A percentile compares a stretch with the other conserved stretches of the same genome.
Evolutionary conservation across 495 filamentous ascomycete species (phyloP).

Genomic region (Lichenothelia convexa): DNA sequence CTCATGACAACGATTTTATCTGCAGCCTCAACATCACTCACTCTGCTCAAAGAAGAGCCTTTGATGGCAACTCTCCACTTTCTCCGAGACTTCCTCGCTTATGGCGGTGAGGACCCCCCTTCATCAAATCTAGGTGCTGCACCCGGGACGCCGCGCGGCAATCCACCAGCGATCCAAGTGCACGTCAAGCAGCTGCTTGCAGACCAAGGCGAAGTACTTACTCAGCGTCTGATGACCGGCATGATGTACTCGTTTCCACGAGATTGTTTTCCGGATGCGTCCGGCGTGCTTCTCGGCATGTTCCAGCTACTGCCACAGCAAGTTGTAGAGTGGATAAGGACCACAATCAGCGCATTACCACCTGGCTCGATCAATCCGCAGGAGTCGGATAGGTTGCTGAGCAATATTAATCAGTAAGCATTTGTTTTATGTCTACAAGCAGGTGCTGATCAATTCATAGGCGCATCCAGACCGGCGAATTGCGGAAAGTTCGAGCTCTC

Average conservation of each 20-base stretch:
- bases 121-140: constrained; percentile 43
- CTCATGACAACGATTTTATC: constrained; percentile 70
- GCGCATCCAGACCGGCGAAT: constrained; percentile 49
- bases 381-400: constrained; percentile 30
- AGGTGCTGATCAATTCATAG: constrained; percentile 4
- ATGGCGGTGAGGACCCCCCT: constrained; percentile 60
- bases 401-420: constrained; percentile 24
- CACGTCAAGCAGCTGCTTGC: constrained; percentile 54
- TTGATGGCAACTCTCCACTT: constrained; percentile 84
- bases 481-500: constrained; percentile 64
- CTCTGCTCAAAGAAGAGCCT: constrained; percentile 76
- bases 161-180: constrained; percentile 21
- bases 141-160: constrained; percentile 20
- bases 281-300: constrained; percentile 70
- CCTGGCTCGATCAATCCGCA: constrained; percentile 51
- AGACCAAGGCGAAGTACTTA: constrained; percentile 55
- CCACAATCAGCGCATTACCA: constrained; percentile 68
- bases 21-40: constrained; percentile 67
- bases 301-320: constrained; percentile 74
- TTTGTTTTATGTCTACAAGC: not conserved
- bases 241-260: constrained; percentile 98
- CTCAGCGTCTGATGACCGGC: constrained; percentile 74
- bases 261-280: constrained; percentile 88
- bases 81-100: constrained; percentile 79
- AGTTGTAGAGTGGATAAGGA: constrained; percentile 59